Evolutionary conservation across 2,329 filamentous ascomycete species (phyloP), one percentile per base, ranked within the genome.

Genomic region (Epicoccum sorghinum): DNA sequence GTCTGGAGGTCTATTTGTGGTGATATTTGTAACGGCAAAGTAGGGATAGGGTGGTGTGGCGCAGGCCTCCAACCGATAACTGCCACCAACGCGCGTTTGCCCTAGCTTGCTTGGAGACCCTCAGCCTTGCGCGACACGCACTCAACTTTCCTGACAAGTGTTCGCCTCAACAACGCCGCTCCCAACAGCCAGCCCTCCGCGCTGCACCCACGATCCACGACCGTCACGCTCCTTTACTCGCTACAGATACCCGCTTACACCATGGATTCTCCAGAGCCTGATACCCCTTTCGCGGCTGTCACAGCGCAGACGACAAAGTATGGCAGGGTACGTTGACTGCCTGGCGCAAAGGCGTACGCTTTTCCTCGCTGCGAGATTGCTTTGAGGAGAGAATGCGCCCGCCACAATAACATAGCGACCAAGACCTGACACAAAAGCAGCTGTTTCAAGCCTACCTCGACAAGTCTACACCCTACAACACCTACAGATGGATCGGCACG

Each of bases 401-500:
- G 8, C 24, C 27, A 7, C 12, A 5, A 29, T 22, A 22, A 52
- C 9, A 10, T 9, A 4, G 9, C 10, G 9, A 35, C 25, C 24
- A 12, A 41, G 27, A 29, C 27, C 64, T 71, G 54, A 71, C 56
- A 40, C 51, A 37, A 36, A 36, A 27, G 44, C 76, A 97, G 92
- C 85, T 92, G 81, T 98, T 96, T 76, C 95, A 99, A 87, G 83
- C 90, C 52, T 90, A 95, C 61, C 87, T 99, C 64, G 95, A 99
- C 78, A 90, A 92, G 78, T 93, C 89, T 47, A 98, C 93, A 8
- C 95, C 95, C 12, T 96, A 86, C 77, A 87, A 92, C 49, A 80
- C 88, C 54, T 96, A 98, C 79, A 85, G 95, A 82, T 99, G 95
- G 95, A 74, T 89, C 58, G 88, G 88, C 75, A 96, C 93, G n/a